phyloP scores from a whole-genome alignment of 2,329 filamentous ascomycete species.

The Neoarthrinium moseri region DNA sequence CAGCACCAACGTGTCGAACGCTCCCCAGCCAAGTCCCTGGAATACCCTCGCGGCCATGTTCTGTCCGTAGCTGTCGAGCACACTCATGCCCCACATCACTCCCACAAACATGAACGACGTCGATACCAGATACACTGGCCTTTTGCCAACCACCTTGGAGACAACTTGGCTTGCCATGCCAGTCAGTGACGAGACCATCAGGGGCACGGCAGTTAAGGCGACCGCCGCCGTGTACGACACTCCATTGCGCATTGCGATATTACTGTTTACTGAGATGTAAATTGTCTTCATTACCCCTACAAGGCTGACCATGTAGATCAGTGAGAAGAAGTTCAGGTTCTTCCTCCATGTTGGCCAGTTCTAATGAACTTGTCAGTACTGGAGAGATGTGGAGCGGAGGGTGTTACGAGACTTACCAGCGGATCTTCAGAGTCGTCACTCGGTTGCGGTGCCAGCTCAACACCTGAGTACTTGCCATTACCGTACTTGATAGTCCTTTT shows the following conservation, averaged over 20 bases:
- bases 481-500: conserved; percentile 46
- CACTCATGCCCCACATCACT: conserved; percentile 48
- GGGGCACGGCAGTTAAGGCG: conserved; percentile 51
- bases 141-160: conserved; percentile 49
- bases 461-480: conserved; percentile 37
- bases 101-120: conserved; percentile 46
- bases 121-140: conserved; percentile 51
- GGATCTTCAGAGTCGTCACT: conserved; percentile 55
- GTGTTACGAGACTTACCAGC: conserved; percentile 36
- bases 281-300: conserved; percentile 54
- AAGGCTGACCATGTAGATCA: conserved; percentile 46
- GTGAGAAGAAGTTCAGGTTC: conserved; percentile 44
- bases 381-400: not conserved
- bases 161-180: conserved; percentile 41
- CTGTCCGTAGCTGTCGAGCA: conserved; percentile 37
- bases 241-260: conserved; percentile 39
- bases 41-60: conserved; percentile 53
- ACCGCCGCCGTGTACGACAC: conserved; percentile 47
- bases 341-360: conserved; percentile 59
- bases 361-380: conserved; percentile 25
- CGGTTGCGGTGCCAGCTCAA: conserved; percentile 54
- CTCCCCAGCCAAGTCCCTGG: conserved; percentile 59
- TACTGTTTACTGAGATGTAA: conserved; percentile 46
- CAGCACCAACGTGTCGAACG: conserved; percentile 53
- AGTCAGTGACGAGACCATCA: conserved; percentile 47